These are phyloP conservation scores for Acanthamoeba royreba DNA, from an alignment of 208 protist genomes.

Conservation along the genomic window DNA sequence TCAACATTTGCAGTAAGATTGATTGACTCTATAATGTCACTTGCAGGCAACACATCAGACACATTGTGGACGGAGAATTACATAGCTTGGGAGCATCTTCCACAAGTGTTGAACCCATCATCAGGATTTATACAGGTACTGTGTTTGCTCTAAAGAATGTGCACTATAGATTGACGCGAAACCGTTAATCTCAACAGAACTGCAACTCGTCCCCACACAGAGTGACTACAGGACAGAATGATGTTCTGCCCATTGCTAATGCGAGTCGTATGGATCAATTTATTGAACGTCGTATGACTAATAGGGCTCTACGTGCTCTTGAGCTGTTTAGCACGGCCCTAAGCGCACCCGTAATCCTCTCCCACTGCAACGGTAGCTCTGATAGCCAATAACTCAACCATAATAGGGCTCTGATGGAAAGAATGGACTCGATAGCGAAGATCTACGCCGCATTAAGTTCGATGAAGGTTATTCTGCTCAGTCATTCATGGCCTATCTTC, in stretches of 20 bases:
- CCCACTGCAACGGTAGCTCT: neutral
- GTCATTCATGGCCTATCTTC: conserved; percentile 18
- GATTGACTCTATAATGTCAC: neutral
- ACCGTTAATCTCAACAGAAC: neutral
- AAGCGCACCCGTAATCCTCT: neutral
- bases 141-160: neutral
- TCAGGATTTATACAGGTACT: neutral
- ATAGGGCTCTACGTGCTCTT: neutral
- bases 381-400: neutral
- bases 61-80: neutral
- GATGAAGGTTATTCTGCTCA: neutral
- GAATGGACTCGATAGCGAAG: too few species aligned
- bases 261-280: neutral
- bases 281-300: neutral
- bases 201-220: conserved; percentile 31
- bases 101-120: neutral
- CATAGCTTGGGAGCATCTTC: neutral
- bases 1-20: too few species aligned
- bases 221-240: neutral
- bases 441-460: neutral
- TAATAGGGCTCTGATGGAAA: neutral
- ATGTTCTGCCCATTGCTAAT: neutral
- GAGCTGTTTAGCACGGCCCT: neutral
- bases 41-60: neutral
- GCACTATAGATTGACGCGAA: neutral